phyloP scores from a whole-genome alignment of 768 basidiomycete genomes.

The Xerocomellus amylosporus region DNA sequence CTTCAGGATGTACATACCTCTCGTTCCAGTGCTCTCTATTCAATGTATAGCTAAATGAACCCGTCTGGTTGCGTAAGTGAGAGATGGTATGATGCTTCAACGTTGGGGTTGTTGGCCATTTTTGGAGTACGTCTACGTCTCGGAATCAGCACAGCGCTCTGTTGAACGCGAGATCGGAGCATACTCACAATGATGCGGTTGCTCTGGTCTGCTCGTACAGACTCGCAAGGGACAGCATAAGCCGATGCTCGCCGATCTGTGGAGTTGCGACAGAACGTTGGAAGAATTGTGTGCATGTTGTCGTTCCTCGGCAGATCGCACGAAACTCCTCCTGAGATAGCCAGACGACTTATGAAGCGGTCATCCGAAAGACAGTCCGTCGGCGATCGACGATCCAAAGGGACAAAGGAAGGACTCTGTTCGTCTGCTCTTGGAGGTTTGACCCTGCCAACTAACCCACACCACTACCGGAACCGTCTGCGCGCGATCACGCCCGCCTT shows the following conservation, averaged over 20 bases:
- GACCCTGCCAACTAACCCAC: too few species aligned
- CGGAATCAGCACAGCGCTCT: neutral
- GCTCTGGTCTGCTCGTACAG: conserved; percentile 71
- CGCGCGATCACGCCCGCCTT: too few species aligned
- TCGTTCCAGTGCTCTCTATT: conserved; percentile 53
- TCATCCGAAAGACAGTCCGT: too few species aligned
- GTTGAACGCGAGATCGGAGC: conserved; percentile 21
- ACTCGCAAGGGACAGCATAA: neutral
- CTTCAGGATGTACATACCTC: conserved; percentile 36
- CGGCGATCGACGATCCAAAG: too few species aligned
- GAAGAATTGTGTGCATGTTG: neutral
- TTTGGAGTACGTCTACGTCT: conserved; percentile 78
- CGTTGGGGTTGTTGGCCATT: conserved; percentile 81
- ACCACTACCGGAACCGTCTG: too few species aligned
- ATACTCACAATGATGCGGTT: conserved; percentile 84
- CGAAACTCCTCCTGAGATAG: neutral
- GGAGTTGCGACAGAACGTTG: neutral
- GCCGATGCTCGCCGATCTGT: neutral
- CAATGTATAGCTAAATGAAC: conserved; percentile 84
- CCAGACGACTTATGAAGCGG: neutral
- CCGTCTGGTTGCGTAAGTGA: conserved; percentile 71
- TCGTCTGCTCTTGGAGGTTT: too few species aligned
- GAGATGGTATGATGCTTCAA: conserved; percentile 78
- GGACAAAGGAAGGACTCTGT: too few species aligned
- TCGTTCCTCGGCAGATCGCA: neutral